A percentile compares a stretch with the other conserved stretches of the same genome.
Evolutionary conservation across 1,284 basidiomycete genomes (phyloP).

Genomic region (Malassezia equina): DNA sequence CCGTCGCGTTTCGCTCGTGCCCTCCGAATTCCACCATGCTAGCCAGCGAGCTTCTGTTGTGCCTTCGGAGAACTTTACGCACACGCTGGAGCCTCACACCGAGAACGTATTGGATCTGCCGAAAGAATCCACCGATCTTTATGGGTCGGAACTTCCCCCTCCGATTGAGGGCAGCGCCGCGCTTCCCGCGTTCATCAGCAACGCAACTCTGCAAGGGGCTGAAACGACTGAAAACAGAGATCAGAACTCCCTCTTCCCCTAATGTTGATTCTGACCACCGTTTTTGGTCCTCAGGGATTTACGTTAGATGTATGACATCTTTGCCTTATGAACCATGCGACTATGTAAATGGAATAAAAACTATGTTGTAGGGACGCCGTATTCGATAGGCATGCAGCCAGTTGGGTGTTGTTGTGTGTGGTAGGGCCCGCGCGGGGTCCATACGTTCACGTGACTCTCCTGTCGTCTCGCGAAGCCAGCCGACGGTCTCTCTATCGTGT

Average conservation of each 20-base stretch:
- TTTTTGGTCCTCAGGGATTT: not conserved
- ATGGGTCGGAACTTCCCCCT: not conserved
- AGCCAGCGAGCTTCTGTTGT: not conserved
- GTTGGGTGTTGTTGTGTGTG: not conserved
- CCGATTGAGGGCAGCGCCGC: constrained; percentile 1
- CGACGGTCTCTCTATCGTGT: not conserved
- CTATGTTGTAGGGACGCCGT: not conserved
- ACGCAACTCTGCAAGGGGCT: not conserved
- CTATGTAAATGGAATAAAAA: not conserved
- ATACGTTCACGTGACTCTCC: not conserved
- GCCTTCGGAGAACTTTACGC: not conserved
- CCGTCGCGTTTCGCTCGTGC: not conserved
- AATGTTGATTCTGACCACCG: not conserved
- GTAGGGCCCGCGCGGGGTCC: no score
- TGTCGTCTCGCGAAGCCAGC: not conserved
- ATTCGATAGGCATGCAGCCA: not conserved
- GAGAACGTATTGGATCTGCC: not conserved
- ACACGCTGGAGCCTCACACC: not conserved
- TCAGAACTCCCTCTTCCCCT: constrained; percentile 4
- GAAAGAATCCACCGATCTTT: not conserved
- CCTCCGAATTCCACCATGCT: not conserved
- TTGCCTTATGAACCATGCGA: not conserved
- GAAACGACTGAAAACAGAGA: not conserved
- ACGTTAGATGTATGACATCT: not conserved
- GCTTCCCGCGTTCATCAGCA: not conserved